Evolutionary conservation across 2,329 filamentous ascomycete species (phyloP).

Genomic region (Chrysosporium keratinophilum): DNA sequence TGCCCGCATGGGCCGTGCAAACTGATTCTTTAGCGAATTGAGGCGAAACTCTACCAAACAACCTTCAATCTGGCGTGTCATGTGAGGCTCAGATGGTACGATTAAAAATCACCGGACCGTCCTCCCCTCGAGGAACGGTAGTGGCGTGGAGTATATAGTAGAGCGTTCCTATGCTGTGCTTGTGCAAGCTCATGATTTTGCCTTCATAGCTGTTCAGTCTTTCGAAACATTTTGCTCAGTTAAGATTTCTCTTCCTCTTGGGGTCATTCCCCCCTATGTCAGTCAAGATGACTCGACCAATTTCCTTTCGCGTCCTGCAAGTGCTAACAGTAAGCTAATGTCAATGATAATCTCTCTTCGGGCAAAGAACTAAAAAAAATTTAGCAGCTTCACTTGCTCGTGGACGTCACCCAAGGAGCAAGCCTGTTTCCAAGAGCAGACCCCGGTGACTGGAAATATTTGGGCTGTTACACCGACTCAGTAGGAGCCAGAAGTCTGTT

Average conservation of each 20-base stretch:
- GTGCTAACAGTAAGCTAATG: not conserved
- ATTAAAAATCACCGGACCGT: not conserved
- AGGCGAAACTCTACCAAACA: not conserved
- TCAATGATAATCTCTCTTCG: not conserved
- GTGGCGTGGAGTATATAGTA: not conserved
- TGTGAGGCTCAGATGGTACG: not conserved
- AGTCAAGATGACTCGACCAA: constrained; percentile 2
- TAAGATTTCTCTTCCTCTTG: not conserved
- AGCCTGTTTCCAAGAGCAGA: constrained; percentile 15
- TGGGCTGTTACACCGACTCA: constrained; percentile 20
- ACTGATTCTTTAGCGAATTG: not conserved
- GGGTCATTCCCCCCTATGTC: not conserved
- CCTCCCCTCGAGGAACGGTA: not conserved
- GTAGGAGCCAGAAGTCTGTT: constrained; percentile 17
- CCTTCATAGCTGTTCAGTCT: not conserved
- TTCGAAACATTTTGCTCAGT: not conserved
- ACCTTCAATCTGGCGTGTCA: not conserved
- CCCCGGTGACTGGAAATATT: constrained; percentile 18
- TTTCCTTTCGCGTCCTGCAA: not conserved
- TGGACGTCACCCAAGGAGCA: constrained; percentile 13
- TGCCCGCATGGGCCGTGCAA: not conserved
- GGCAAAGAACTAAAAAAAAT: not conserved
- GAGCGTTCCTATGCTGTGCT: not conserved
- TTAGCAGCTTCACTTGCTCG: constrained; percentile 11
- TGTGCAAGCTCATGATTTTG: not conserved